These are phyloP conservation scores for Pleurotus eryngii DNA, from an alignment of 768 basidiomycete genomes.

Conservation along the genomic window DNA sequence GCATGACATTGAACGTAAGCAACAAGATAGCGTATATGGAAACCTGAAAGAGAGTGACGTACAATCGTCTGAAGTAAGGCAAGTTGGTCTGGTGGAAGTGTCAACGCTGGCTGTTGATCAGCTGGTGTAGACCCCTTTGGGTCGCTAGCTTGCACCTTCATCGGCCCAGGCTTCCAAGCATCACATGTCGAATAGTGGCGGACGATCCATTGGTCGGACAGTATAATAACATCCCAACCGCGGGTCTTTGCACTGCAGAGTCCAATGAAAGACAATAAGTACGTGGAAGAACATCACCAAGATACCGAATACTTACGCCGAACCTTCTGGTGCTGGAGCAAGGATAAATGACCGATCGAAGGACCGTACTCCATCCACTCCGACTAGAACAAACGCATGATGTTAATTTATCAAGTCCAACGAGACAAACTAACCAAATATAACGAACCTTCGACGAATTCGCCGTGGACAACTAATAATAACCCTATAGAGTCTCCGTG, in stretches of 20 bases:
- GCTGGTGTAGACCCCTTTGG: constrained; percentile 22
- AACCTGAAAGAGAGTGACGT: constrained; percentile 26
- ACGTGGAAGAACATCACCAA: constrained; percentile 6
- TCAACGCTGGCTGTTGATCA: constrained; percentile 21
- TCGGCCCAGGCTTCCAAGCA: constrained; percentile 74
- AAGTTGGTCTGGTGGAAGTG: constrained; percentile 43
- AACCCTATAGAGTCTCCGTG: constrained; percentile 62
- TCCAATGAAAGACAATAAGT: constrained; percentile 5
- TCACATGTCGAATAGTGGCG: constrained; percentile 81
- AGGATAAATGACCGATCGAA: constrained; percentile 94
- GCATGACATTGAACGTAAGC: constrained; percentile 10
- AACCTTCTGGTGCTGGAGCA: constrained; percentile 74
- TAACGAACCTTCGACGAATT: constrained; percentile 85
- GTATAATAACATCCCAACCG: constrained; percentile 88
- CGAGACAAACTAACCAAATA: constrained; percentile 79
- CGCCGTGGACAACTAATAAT: constrained; percentile 78
- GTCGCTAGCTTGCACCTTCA: constrained; percentile 62
- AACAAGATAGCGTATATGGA: constrained; percentile 8
- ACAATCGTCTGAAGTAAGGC: constrained; percentile 56
- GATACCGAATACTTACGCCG: constrained; percentile 57
- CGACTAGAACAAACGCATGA: constrained; percentile 21
- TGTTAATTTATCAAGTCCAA: constrained; percentile 36
- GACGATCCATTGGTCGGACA: constrained; percentile 85
- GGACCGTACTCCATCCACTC: constrained; percentile 72
- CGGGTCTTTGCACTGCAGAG: constrained; percentile 61